Base-by-base conservation (phyloP, 192 early-diverging fungal species). In the Ramicandelaber brevisporus region DNA sequence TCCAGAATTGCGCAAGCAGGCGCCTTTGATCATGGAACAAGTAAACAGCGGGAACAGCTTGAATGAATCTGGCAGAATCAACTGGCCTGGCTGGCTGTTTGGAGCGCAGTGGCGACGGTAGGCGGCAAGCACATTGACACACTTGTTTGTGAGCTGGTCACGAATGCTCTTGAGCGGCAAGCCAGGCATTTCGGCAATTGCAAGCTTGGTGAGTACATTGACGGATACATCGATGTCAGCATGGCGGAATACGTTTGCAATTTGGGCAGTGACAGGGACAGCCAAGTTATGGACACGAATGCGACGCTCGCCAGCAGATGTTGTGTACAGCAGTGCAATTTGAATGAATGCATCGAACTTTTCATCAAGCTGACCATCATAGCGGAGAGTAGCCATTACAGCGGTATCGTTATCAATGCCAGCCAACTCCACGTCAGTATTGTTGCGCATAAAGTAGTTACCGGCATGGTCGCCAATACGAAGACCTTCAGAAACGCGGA, bases 41-140 rank as follows among this genome's bases (percentile, higher is more conserved):
- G 66, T 60, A 46, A 78, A 90, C 17, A 95, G 56, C 8, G 92
- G 89, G 25, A 77, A 70, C 22, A 90, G 57, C 48, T 98, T 98
- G 56, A 76, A 87, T 0, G 85, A 70, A 44, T 98, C 92, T 12
- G 92, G 89, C 27, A 98, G 53, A 34, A 98, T 95, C 11, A 98
- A 57, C 56, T 89, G 92, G 16, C 83, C 87, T 2, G 92, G 75
- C 6, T 79, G 62, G 14, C 78, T 84, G 12, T 70, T 65, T 1
- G 73, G 59, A 4, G 87, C 87, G 44, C 79, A 88, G 40, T 90
- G 66, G 41, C 74, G 80, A 27, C 92, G 73, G 39, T 98, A 98
- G 2, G 87, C 56, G 4, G 78, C 59, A 29, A 96, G 44, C 20
- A 95, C 68, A 40, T 83, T 79, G 27, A 84, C 73, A 43, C 87